Evolutionary conservation across 306 rosid genomes (phyloP), one percentile per base, ranked within the genome.

Genomic region (Sicyos edulis): DNA sequence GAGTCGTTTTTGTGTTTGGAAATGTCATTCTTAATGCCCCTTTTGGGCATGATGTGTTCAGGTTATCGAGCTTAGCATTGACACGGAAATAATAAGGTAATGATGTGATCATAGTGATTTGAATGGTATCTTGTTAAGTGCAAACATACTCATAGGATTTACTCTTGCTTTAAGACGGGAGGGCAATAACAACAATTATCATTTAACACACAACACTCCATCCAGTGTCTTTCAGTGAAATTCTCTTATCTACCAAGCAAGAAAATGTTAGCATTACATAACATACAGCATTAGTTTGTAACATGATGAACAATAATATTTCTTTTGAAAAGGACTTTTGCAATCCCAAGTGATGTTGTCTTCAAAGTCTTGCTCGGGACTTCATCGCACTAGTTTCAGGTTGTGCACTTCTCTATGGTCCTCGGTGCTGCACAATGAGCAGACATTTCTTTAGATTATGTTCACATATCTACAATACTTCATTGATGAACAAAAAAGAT

Each of bases 381-480:
- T 67, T 45, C 42, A 13, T 67, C 51, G 52, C 73, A 67, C 77
- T 81, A 92, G 81, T 75, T 88, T 77, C 80, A 88, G 85, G 78
- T 91, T 81, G 83, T 87, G 78, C 90, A 83, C 76, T 90, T 90
- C 82, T 88, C 96, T 84, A 82, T 65, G 45, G 89, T 85, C 81
- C 96, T 90, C 65, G 98, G 98, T 75, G 96, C 98, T 93, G 92
- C 82, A 87, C 81, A 74, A 32, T 55, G 71, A 59, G 63, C 76
- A 52, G 26, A 63, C 62, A 73, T 63, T 16, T 24, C 20, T 52
- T 74, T 66, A 58, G 75, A 47, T 54, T 54, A 55, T 50, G 17
- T 75, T 42, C 10, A 24, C 17, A 24, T 21, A 10, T 21, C 61
- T 54, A 55, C 4, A 12, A 24, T 13, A 4, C 40, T 16, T 15